Evolutionary conservation across 768 basidiomycete genomes (phyloP).

Genomic region (Melanogaster broomeanus): DNA sequence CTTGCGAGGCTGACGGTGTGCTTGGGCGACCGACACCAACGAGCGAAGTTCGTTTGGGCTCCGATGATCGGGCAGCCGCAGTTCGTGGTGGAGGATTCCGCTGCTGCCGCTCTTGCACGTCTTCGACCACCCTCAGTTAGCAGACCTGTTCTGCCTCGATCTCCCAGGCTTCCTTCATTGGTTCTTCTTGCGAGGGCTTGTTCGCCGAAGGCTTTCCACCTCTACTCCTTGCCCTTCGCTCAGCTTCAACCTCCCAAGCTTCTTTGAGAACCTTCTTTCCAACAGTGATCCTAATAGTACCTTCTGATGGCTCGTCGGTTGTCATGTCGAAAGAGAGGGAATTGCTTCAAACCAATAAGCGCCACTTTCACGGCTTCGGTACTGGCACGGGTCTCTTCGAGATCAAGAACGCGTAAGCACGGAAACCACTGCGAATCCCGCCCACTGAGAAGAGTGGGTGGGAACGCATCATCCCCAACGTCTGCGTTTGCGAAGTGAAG

Average conservation of each 20-base stretch:
- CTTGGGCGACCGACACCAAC: conserved; percentile 27
- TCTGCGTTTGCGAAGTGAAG: conserved; percentile 56
- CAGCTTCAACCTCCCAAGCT: conserved; percentile 78
- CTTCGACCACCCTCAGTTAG: conserved; percentile 74
- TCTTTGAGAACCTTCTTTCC: conserved; percentile 76
- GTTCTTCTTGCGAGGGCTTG: conserved; percentile 23
- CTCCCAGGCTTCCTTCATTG: conserved; percentile 76
- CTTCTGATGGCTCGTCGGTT: conserved; percentile 52
- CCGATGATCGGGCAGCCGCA: conserved; percentile 1
- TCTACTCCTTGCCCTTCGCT: conserved; percentile 50
- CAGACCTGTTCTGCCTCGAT: conserved; percentile 76
- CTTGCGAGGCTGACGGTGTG: conserved; percentile 24
- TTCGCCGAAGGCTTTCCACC: conserved; percentile 33
- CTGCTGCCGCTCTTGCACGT: conserved; percentile 58
- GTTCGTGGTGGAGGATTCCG: conserved; percentile 30
- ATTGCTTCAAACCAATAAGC: conserved; percentile 49
- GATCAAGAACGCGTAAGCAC: conserved; percentile 56
- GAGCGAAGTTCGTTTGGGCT: conserved; percentile 16
- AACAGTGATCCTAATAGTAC: conserved; percentile 55
- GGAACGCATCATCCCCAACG: conserved; percentile 62
- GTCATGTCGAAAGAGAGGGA: conserved; percentile 56
- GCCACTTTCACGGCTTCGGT: conserved; percentile 45
- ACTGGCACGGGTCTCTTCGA: conserved; percentile 65
- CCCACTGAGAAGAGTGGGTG: conserved; percentile 24
- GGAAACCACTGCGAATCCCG: conserved; percentile 43